These are phyloP conservation scores for Takashimella tepidaria DNA, from an alignment of 1,284 basidiomycete species.

Conservation along the genomic window DNA sequence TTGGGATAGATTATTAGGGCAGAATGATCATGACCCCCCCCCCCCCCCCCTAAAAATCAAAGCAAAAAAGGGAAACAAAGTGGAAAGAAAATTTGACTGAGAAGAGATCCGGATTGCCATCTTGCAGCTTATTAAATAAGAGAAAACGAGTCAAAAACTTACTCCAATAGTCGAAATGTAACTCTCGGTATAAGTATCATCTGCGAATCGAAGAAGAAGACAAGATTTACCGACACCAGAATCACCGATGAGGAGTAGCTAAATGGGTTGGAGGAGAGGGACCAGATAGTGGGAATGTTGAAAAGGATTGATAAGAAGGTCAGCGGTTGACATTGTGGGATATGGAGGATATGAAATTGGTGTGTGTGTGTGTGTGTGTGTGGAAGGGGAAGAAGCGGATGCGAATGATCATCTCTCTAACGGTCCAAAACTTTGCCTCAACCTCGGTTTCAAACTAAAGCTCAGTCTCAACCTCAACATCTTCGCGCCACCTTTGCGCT, in stretches of 20 bases:
- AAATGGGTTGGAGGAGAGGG: slow-evolving; percentile 3
- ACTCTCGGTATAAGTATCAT: slow-evolving; percentile 98
- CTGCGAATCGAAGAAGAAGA: slow-evolving; percentile 94
- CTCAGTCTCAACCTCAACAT: not conserved
- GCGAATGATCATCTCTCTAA: not conserved
- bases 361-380: too few relatives aligned
- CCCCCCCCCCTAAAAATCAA: too few relatives aligned
- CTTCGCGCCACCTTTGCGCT: not conserved
- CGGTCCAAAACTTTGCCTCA: too few relatives aligned
- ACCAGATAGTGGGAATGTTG: too few relatives aligned
- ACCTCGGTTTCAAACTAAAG: not conserved
- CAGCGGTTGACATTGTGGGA: too few relatives aligned
- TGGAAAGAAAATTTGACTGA: too few relatives aligned
- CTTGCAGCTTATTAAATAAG: too few relatives aligned
- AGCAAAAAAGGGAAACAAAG: too few relatives aligned
- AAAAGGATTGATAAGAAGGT: too few relatives aligned
- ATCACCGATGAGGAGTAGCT: slow-evolving; percentile 64
- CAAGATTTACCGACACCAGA: slow-evolving; percentile 99
- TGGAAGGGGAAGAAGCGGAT: not conserved
- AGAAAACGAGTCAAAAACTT: slow-evolving; percentile 16
- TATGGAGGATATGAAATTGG: too few relatives aligned
- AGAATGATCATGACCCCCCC: too few relatives aligned
- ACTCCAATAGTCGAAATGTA: slow-evolving; percentile 98
- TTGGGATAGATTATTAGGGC: slow-evolving; percentile 4
- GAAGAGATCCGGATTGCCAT: too few relatives aligned